Base-by-base conservation (phyloP, 2,329 filamentous ascomycete genomes). In the Dothistroma septosporum region DNA sequence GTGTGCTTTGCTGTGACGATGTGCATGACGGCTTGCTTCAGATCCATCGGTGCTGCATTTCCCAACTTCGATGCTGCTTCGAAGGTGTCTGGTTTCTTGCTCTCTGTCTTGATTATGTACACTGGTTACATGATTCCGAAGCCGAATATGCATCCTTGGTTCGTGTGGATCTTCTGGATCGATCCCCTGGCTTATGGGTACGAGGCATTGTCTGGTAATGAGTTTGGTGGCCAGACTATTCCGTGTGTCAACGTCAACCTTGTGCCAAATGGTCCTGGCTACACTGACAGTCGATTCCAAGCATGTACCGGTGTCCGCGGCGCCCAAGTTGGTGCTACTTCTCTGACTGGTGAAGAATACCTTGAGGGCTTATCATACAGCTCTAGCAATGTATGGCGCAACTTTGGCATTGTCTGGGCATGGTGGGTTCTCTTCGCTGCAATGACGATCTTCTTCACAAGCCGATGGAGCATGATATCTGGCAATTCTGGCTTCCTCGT, bases 321-420 rank as follows among this genome's bases (percentile, higher is more conserved):
- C 22, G 85, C 86, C 6, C 78, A 82, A 0, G 73, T 82, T 0
- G 86, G 86, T 0, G 74, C 79, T 48, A 67, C 69, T 4, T 81
- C 77, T 1, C 83, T 90, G 5, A 83, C 76, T 19, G 87, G 87
- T 1, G 85, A 88, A 61, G 77, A 80, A 0, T 90, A 84, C 65
- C 84, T 89, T 4, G 70, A 67, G 0, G 82, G 80, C 1, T 74
- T 89, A 0, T 82, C 82, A 0, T 78, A 76, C 64, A 72, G 69
- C 14, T 70, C 72, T 58, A 72, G 71, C 5, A 73, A 77, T 53
- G 68, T 76, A 6, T 75, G 72, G 72, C 69, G 87, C 11, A 90
- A 91, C 68, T 80, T 89, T 59, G 88, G 87, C 0, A 88, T 91
- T 57, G 68, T 87, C 47, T 86, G 84, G 79, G 85, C 80, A 0